Conservation (phyloP, 495 filamentous ascomycete species). For the Aspergillus kassunensis region DNA sequence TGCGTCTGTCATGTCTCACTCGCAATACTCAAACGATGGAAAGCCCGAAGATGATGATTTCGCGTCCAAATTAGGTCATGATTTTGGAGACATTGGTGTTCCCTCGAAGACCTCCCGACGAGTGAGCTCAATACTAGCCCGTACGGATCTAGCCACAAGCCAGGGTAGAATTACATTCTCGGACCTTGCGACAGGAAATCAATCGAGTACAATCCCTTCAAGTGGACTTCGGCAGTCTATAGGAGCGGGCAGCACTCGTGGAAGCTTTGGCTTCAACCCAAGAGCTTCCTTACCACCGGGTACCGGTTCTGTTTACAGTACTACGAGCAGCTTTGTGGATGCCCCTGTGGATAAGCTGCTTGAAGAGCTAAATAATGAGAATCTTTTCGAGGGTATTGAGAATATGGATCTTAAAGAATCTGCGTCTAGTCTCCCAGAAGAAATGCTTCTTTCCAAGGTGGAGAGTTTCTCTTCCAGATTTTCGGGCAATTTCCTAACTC, state of each 20-base stretch:
- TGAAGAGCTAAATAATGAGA: constrained; percentile 63
- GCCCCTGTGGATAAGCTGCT: constrained; percentile 67
- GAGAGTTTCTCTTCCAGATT: constrained; percentile 65
- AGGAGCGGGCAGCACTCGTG: constrained; percentile 59
- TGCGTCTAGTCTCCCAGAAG: constrained; percentile 65
- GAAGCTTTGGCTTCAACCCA: constrained; percentile 53
- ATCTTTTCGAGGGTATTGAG: constrained; percentile 63
- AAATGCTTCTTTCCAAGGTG: constrained; percentile 69
- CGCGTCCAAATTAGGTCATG: constrained; percentile 71
- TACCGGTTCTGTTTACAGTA: constrained; percentile 40
- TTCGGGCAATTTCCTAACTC: constrained; percentile 52
- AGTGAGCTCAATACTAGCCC: constrained; percentile 89
- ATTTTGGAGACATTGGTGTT: constrained; percentile 63
- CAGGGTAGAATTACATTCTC: constrained; percentile 72
- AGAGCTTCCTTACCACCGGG: constrained; percentile 39
- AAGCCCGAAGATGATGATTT: constrained; percentile 53
- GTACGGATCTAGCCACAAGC: constrained; percentile 76
- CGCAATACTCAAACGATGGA: constrained; percentile 35
- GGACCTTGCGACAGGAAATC: constrained; percentile 56
- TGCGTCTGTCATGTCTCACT: constrained; percentile 30
- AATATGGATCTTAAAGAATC: constrained; percentile 69
- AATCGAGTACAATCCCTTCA: constrained; percentile 41
- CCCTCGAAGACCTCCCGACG: constrained; percentile 73
- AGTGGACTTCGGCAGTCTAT: constrained; percentile 70
- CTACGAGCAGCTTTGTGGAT: constrained; percentile 54